Evolutionary conservation across 176 grass and related monocot species (phyloP).

Genomic region (Elaeis guineensis): DNA sequence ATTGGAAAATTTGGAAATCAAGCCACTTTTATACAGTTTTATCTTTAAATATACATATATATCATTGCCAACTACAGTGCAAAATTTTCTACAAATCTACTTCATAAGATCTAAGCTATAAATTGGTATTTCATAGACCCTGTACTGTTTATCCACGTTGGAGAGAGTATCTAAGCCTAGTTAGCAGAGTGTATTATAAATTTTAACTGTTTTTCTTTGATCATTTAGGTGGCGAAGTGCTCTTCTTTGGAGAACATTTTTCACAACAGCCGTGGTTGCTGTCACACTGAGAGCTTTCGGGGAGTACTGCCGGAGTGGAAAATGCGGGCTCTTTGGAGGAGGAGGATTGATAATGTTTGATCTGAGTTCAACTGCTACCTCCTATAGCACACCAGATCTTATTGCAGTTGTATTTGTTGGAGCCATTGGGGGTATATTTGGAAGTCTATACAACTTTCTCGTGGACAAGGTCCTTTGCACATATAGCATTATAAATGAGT

Average conservation of each 20-base stretch:
- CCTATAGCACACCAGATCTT: conserved; percentile 30
- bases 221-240: conserved; percentile 57
- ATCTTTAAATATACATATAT: too few relatives aligned
- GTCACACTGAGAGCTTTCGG: conserved; percentile 41
- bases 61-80: too few relatives aligned
- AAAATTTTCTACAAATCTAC: too few relatives aligned
- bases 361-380: conserved; percentile 30
- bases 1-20: too few relatives aligned
- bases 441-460: conserved; percentile 48
- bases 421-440: conserved; percentile 40
- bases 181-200: too few relatives aligned
- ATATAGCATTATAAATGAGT: conserved; percentile 54
- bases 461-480: conserved; percentile 33
- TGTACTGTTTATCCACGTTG: too few relatives aligned
- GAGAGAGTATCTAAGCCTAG: too few relatives aligned
- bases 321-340: conserved; percentile 58
- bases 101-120: too few relatives aligned
- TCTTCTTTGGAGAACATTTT: conserved; percentile 72
- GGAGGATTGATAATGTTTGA: conserved; percentile 75
- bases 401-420: conserved; percentile 24
- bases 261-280: conserved; percentile 48
- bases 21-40: too few relatives aligned
- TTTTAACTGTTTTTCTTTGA: neutral
- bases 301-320: conserved; percentile 47
- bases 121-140: too few relatives aligned